Evolutionary conservation across 139 green algal genomes (phyloP), one percentile per base, ranked within the genome.

Genomic region (Picochlorum sp.): DNA sequence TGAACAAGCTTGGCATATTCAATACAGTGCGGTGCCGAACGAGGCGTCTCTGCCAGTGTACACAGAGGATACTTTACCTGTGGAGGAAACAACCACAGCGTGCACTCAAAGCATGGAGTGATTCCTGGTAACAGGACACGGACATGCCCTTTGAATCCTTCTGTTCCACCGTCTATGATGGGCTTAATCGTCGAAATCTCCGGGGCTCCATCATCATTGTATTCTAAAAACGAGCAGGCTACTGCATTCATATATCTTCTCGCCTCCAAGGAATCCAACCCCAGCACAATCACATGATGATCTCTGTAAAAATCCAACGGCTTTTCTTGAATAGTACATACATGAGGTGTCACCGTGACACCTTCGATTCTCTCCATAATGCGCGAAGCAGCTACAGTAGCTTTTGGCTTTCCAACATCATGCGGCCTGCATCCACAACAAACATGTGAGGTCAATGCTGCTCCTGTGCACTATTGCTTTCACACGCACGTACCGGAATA

Each of bases 41-140:
- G 77, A 4, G 90, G 90, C 16, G 88, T 95, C 72, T 96, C 90
- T 16, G 94, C 94, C 3, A 98, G 73, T 16, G 93, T 98, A 82
- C 94, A 99, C 11, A 99, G 82, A 16, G 94, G 94, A 73, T 94
- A 98, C 64, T 90, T 96, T 61, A 78, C 86, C 71, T 97, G 93
- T 2, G 94, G 94, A 49, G 94, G 94, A 78, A 99, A 99, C 2
- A 99, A 89, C 94, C 94, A 99, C 9, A 98, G 82, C 20, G 94
- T 98, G 87, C 94, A 99, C 65, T 98, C 89, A 65, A 99, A 99
- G 83, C 94, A 99, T 37, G 94, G 94, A 11, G 94, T 98, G 51
- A 92, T 49, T 7, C 94, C 92, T 0, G 94, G 94, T 9, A 96
- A 67, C 52, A 99, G 95, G 60, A 99, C 92, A 28, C 94, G 74